Evolutionary conservation across 495 filamentous ascomycete genomes (phyloP).

Genomic region (Neurospora sp.): DNA sequence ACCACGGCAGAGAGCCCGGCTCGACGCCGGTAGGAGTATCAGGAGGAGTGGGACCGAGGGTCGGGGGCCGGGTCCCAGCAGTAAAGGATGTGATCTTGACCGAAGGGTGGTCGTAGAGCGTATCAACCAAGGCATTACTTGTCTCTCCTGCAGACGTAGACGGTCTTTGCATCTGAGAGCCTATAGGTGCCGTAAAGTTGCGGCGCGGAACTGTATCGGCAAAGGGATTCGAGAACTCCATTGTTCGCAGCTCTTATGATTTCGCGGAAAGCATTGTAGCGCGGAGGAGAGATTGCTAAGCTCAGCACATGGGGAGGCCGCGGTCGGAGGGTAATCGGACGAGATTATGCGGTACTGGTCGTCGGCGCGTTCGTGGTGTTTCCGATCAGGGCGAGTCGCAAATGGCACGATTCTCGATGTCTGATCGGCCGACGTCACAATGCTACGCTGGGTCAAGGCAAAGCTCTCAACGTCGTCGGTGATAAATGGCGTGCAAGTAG

Average conservation of each 20-base stretch:
- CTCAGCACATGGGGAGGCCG: not conserved
- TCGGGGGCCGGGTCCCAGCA: constrained; percentile 34
- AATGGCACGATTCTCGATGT: not conserved
- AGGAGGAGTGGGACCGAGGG: constrained; percentile 26
- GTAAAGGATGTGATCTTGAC: constrained; percentile 57
- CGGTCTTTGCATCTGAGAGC: not conserved
- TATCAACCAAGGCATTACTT: constrained; percentile 42
- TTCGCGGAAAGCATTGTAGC: constrained; percentile 11
- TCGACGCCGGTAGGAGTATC: constrained; percentile 24
- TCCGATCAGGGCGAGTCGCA: not conserved
- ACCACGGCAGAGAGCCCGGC: constrained; percentile 59
- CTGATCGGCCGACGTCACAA: not conserved
- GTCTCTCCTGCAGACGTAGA: not conserved
- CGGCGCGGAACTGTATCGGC: constrained; percentile 28
- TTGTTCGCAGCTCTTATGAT: constrained; percentile 6
- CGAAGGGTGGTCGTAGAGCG: constrained; percentile 58
- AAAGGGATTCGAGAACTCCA: constrained; percentile 20
- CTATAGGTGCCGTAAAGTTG: constrained; percentile 28
- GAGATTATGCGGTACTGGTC: not conserved
- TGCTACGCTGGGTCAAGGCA: not conserved
- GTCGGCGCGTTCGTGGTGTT: not conserved
- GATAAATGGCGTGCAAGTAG: not conserved
- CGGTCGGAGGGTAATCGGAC: not conserved
- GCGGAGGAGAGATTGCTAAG: not conserved
- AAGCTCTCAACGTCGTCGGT: not conserved